A percentile compares a stretch with the other conserved stretches of the same genome.
Evolutionary conservation across 768 basidiomycete species (phyloP).

Genomic region (Auriscalpium orientale): DNA sequence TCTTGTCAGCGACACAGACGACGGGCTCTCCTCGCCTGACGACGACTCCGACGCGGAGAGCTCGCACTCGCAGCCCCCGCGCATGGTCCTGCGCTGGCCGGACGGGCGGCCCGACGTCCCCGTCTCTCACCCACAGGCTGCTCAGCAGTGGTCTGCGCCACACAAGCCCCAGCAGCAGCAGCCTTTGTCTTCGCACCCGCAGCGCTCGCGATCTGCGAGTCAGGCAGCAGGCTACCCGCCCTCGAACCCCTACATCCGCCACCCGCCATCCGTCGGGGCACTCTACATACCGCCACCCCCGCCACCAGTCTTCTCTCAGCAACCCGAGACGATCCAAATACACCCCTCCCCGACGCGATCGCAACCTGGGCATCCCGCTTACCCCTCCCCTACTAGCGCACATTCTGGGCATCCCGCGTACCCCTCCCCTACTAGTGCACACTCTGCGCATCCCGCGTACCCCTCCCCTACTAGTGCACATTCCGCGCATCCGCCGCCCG

Average conservation of each 20-base stretch:
- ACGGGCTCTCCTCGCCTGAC: slow-evolving; percentile 25
- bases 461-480: neutral
- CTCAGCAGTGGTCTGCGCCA: neutral
- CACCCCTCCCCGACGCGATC: slow-evolving; percentile 10
- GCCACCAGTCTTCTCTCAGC: neutral
- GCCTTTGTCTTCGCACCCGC: neutral
- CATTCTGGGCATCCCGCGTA: neutral
- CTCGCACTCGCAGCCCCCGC: slow-evolving; percentile 49
- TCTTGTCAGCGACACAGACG: slow-evolving; percentile 23
- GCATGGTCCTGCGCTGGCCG: slow-evolving; percentile 62
- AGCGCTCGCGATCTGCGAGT: slow-evolving; percentile 2
- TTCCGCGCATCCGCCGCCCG: neutral
- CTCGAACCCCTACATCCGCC: slow-evolving; percentile 12
- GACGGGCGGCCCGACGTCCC: slow-evolving; percentile 36
- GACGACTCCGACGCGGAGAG: slow-evolving; percentile 35
- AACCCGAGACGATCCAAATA: slow-evolving; percentile 15
- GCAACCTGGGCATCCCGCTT: neutral
- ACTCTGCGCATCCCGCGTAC: neutral
- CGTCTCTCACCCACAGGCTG: neutral
- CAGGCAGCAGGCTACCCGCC: slow-evolving; percentile 8
- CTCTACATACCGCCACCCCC: slow-evolving; percentile 8
- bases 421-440: neutral
- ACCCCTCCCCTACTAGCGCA: neutral
- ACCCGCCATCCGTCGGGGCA: slow-evolving; percentile 6
- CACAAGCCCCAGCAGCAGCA: neutral